phyloP scores from a whole-genome alignment of 2,329 filamentous ascomycete genomes.

The Trematosphaeria pertusa region DNA sequence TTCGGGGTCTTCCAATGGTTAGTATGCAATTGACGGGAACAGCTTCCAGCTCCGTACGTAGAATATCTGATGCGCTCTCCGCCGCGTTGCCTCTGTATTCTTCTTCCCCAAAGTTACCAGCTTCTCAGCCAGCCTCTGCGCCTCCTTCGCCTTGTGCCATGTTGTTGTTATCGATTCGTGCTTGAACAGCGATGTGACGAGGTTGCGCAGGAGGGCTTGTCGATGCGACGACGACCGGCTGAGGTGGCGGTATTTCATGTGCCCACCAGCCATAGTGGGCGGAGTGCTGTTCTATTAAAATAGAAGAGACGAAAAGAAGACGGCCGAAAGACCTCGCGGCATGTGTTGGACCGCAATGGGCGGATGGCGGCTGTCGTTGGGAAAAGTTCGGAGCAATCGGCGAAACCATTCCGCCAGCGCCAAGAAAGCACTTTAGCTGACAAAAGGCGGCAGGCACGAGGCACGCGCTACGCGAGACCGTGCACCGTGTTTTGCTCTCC shows the following conservation, averaged over 20 bases:
- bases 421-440: conserved; percentile 33
- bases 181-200: conserved; percentile 92
- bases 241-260: conserved; percentile 87
- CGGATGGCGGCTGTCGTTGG: conserved; percentile 9
- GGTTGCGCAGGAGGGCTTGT: conserved; percentile 90
- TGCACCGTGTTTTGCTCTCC: conserved; percentile 28
- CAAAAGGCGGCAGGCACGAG: conserved; percentile 21
- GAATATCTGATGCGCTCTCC: conserved; percentile 79
- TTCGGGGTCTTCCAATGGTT: conserved; percentile 65
- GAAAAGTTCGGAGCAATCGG: conserved; percentile 38
- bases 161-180: conserved; percentile 95
- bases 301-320: conserved; percentile 3
- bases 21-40: conserved; percentile 21
- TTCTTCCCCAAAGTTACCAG: conserved; percentile 92
- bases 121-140: conserved; percentile 91
- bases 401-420: conserved; percentile 11
- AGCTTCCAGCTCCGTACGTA: conserved; percentile 68
- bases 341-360: background rate
- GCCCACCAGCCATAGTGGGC: conserved; percentile 78
- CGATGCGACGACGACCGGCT: conserved; percentile 86
- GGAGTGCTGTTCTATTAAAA: too few species aligned
- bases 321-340: conserved; percentile 6
- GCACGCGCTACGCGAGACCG: conserved; percentile 21
- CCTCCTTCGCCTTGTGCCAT: conserved; percentile 96
- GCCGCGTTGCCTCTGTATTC: conserved; percentile 81